phyloP scores from a whole-genome alignment of 2,329 filamentous ascomycete species.

The Neurospora crassa region DNA sequence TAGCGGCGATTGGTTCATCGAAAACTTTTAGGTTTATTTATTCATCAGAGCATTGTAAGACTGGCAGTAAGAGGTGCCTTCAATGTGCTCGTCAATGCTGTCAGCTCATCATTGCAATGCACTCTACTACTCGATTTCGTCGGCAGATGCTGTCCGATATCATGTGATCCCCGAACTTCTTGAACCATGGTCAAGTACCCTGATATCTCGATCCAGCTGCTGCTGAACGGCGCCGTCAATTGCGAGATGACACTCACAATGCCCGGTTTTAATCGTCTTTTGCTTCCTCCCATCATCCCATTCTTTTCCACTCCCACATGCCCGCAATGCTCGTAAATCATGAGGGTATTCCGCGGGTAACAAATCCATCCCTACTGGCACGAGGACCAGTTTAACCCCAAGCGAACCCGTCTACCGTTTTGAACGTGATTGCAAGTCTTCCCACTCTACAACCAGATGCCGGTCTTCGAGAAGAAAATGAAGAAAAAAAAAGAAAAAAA shows the following conservation, averaged over 20 bases:
- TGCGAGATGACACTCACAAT: neutral
- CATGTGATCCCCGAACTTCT: neutral
- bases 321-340: slow-evolving; percentile 12
- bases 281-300: slow-evolving; percentile 6
- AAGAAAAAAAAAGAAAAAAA: neutral
- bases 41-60: neutral
- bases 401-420: neutral
- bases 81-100: neutral
- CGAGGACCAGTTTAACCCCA: neutral
- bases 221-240: slow-evolving; percentile 2
- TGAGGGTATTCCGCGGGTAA: slow-evolving; percentile 10
- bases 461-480: neutral
- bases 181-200: neutral
- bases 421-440: neutral
- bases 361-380: slow-evolving; percentile 1
- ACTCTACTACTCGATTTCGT: neutral
- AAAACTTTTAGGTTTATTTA: neutral
- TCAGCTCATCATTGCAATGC: neutral
- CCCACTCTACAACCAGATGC: neutral
- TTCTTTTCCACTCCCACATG: slow-evolving; percentile 4
- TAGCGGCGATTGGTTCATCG: neutral
- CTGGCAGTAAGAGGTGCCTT: neutral
- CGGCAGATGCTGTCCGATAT: neutral
- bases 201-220: neutral
- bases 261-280: slow-evolving; percentile 2